phyloP scores from a whole-genome alignment of 768 basidiomycete genomes.

The Brasilioporus rufonigricans region DNA sequence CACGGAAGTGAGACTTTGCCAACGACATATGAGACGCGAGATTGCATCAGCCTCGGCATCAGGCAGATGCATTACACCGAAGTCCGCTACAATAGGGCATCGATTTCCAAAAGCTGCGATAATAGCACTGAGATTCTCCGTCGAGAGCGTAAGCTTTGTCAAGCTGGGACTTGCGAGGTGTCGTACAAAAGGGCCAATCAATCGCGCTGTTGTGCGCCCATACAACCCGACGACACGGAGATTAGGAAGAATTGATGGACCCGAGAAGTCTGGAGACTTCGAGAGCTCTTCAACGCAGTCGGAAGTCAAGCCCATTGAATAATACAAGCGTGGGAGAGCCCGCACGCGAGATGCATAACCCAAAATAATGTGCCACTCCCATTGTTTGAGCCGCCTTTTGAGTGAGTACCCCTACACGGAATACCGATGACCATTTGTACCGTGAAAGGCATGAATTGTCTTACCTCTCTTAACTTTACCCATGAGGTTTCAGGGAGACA shows the following conservation, averaged over 20 bases:
- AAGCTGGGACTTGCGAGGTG: not conserved
- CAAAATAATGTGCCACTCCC: constrained; percentile 8
- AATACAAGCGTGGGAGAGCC: not conserved
- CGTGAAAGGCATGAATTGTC: not conserved
- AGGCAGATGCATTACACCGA: not conserved
- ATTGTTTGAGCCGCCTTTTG: not conserved
- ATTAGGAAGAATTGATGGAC: constrained; percentile 7
- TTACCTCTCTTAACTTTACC: not conserved
- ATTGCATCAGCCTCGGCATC: not conserved
- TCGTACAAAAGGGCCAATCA: not conserved
- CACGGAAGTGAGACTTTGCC: not conserved
- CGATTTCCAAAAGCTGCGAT: not conserved
- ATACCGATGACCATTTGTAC: not conserved
- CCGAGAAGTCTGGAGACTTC: not conserved
- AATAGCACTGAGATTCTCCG: not conserved
- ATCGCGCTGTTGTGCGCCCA: not conserved
- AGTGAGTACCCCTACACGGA: constrained; percentile 1
- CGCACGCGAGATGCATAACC: constrained; percentile 13
- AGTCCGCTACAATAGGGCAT: not conserved
- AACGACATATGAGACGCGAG: not conserved
- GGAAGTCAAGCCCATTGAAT: not conserved
- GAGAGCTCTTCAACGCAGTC: constrained; percentile 3
- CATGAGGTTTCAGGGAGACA: not conserved
- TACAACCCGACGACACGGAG: constrained; percentile 1
- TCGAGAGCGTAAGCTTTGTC: not conserved